A percentile compares a stretch with the other conserved stretches of the same genome.
phyloP scores from a whole-genome alignment of 805 yeast genomes.

The Pichia rugopelliculosa region DNA sequence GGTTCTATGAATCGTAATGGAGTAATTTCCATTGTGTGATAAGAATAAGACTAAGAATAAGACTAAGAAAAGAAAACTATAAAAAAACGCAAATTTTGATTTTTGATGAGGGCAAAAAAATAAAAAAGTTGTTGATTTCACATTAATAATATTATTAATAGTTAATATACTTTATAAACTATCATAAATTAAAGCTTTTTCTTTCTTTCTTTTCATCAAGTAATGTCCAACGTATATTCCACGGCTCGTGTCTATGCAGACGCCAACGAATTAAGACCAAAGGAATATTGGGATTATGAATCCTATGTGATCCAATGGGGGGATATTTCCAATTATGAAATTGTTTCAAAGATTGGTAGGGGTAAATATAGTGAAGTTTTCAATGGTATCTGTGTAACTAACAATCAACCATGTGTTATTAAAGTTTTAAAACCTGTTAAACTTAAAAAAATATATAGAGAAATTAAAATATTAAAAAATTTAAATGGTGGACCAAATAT shows the following conservation, averaged over 20 bases:
- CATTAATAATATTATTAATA: no score
- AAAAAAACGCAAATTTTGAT: no score
- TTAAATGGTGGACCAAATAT: constrained; percentile 79
- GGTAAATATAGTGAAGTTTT: constrained; percentile 95
- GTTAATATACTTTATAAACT: no score
- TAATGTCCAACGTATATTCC: constrained; percentile 20
- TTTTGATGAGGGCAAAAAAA: no score
- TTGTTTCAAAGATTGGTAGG: constrained; percentile 76
- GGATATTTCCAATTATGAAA: constrained; percentile 76
- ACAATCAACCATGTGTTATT: constrained; percentile 66
- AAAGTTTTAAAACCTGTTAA: constrained; percentile 92
- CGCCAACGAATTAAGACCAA: constrained; percentile 68
- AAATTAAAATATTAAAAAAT: constrained; percentile 79
- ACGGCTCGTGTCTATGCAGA: constrained; percentile 70
- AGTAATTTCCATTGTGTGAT: not conserved
- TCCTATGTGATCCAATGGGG: constrained; percentile 77
- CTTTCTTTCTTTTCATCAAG: not conserved
- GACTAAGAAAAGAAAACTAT: no score
- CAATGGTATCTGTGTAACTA: constrained; percentile 63
- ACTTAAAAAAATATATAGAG: constrained; percentile 86
- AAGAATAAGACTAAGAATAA: no score
- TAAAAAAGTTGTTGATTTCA: no score
- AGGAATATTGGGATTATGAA: constrained; percentile 77
- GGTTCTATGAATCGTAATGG: not conserved
- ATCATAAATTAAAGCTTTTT: no score